A percentile compares a stretch with the other conserved stretches of the same genome.
Evolutionary conservation across 106 monocot species (phyloP).

Genomic region (Dendrobium chrysotoxum): DNA sequence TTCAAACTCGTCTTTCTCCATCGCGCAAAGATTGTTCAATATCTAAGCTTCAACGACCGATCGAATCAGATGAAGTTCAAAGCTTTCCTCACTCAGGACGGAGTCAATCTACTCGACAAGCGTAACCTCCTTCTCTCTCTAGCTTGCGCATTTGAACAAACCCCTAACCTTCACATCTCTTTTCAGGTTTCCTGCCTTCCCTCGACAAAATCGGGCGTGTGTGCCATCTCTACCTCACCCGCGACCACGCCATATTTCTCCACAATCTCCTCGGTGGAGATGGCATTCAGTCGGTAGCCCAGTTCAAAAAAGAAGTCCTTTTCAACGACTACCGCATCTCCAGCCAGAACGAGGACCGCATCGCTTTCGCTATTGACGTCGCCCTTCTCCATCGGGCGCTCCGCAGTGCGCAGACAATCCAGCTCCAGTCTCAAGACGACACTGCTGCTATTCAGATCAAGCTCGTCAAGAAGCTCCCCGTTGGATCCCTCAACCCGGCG

Average conservation of each 20-base stretch:
- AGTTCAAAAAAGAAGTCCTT: constrained; percentile 69
- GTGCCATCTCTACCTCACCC: constrained; percentile 82
- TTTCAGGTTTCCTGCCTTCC: constrained; percentile 74
- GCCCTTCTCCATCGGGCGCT: constrained; percentile 89
- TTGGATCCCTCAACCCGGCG: constrained; percentile 50
- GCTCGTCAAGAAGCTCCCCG: constrained; percentile 90
- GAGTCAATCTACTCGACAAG: constrained; percentile 89
- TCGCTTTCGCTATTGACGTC: constrained; percentile 76
- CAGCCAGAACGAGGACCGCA: constrained; percentile 69
- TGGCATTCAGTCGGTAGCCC: constrained; percentile 82
- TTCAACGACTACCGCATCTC: constrained; percentile 85
- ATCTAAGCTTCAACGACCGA: background rate
- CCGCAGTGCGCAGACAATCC: constrained; percentile 78
- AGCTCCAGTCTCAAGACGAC: constrained; percentile 33
- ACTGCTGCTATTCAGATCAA: constrained; percentile 63
- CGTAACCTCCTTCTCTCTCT: constrained; percentile 23
- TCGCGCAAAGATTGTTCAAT: too few relatives aligned
- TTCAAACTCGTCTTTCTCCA: too few relatives aligned
- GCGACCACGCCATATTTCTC: constrained; percentile 76
- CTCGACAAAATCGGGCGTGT: constrained; percentile 79
- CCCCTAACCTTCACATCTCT: background rate
- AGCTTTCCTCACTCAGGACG: constrained; percentile 80
- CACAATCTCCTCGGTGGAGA: constrained; percentile 66
- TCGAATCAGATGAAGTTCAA: constrained; percentile 76
- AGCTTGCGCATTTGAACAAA: constrained; percentile 12